A percentile compares a stretch with the other conserved stretches of the same genome.
These are phyloP conservation scores for Hibiscus mutabilis DNA, from an alignment of 345 rosid genomes.

Conservation along the genomic window DNA sequence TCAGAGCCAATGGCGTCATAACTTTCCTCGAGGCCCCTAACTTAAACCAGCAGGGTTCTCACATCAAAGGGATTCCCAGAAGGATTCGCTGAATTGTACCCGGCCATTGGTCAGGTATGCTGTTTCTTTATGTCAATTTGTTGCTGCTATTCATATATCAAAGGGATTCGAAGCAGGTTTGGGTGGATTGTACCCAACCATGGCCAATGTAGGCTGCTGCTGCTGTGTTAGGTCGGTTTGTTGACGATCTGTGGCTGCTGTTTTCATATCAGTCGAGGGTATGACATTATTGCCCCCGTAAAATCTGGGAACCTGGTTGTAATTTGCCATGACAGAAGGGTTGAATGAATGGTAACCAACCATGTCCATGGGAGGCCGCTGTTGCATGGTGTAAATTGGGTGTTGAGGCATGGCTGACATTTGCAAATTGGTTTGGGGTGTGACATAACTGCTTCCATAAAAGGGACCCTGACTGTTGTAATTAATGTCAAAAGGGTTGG, in stretches of 20 bases:
- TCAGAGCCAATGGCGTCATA: neutral
- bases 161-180: constrained; percentile 15
- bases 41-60: neutral
- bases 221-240: neutral
- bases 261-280: neutral
- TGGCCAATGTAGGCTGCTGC: neutral
- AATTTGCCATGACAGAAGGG: constrained; percentile 9
- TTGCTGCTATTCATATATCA: neutral
- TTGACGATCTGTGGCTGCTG: neutral
- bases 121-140: neutral
- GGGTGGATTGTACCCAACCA: neutral
- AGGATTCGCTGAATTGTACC: too few relatives aligned
- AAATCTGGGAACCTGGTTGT: constrained; percentile 5
- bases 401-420: constrained; percentile 9
- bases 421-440: neutral
- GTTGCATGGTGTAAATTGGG: neutral
- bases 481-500: constrained; percentile 13
- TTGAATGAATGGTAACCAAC: neutral
- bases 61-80: neutral
- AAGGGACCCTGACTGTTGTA: constrained; percentile 7
- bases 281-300: neutral
- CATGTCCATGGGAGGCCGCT: neutral
- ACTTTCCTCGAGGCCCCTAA: neutral
- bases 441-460: neutral
- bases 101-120: too few relatives aligned